phyloP scores from a whole-genome alignment of 345 rosid species.

The Pseudoturritis turrita region DNA sequence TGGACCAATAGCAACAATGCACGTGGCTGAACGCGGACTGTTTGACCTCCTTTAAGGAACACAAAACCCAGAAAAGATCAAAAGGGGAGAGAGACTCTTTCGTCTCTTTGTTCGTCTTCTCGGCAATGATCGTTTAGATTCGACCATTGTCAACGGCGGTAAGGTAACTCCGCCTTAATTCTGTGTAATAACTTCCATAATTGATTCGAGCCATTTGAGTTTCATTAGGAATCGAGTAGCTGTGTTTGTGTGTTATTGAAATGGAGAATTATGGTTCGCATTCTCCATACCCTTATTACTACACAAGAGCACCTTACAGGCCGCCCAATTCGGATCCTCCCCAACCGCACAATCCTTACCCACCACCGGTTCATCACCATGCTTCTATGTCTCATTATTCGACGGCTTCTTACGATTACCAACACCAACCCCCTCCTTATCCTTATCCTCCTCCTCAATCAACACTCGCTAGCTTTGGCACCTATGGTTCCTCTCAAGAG shows the following conservation, averaged over 20 bases:
- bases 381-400: slow-evolving; percentile 20
- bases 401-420: slow-evolving; percentile 17
- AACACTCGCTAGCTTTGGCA: slow-evolving; percentile 40
- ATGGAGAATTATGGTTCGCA: slow-evolving; percentile 18
- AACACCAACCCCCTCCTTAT: slow-evolving; percentile 37
- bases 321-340: slow-evolving; percentile 31
- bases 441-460: slow-evolving; percentile 41
- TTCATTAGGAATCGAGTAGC: too few relatives aligned
- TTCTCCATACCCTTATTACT: slow-evolving; percentile 36
- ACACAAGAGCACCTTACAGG: slow-evolving; percentile 38
- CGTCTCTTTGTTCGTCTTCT: too few relatives aligned
- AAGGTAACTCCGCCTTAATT: too few relatives aligned
- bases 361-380: slow-evolving; percentile 22
- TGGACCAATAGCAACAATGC: too few relatives aligned
- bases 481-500: slow-evolving; percentile 38
- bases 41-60: too few relatives aligned
- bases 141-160: too few relatives aligned
- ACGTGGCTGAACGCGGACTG: too few relatives aligned
- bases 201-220: too few relatives aligned
- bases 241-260: not conserved
- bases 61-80: too few relatives aligned
- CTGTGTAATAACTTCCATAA: too few relatives aligned
- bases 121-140: too few relatives aligned
- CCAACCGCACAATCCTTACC: slow-evolving; percentile 31
- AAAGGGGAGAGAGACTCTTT: too few relatives aligned